These are phyloP conservation scores for Exophiala mesophila DNA, from an alignment of 2,329 filamentous ascomycete genomes.

Conservation along the genomic window DNA sequence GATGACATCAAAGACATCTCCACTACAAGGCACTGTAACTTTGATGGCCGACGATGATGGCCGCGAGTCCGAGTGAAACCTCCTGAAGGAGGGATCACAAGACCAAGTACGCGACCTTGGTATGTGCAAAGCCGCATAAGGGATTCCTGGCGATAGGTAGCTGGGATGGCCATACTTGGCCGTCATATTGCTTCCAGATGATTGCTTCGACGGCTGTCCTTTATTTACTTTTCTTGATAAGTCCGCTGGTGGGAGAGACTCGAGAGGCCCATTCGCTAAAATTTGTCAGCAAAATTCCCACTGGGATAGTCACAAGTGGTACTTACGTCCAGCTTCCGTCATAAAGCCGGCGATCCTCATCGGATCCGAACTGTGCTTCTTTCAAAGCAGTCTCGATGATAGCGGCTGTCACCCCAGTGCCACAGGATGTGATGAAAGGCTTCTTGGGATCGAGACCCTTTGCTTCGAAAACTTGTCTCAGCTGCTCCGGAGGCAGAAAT, in stretches of 20 bases:
- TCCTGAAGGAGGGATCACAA: too few species aligned
- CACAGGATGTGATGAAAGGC: slow-evolving; percentile 82
- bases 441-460: slow-evolving; percentile 73
- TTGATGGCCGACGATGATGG: too few species aligned
- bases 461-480: slow-evolving; percentile 70
- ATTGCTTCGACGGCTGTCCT: too few species aligned
- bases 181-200: too few species aligned
- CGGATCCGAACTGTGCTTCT: slow-evolving; percentile 67
- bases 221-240: slow-evolving; percentile 32
- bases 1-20: too few species aligned
- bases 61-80: too few species aligned
- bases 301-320: neutral
- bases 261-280: slow-evolving; percentile 47
- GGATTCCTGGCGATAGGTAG: too few species aligned
- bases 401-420: slow-evolving; percentile 89
- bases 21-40: too few species aligned
- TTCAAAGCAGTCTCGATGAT: slow-evolving; percentile 82
- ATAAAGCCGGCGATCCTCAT: slow-evolving; percentile 69
- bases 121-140: too few species aligned
- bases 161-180: too few species aligned
- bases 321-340: slow-evolving; percentile 98
- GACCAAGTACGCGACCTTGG: too few species aligned
- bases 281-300: slow-evolving; percentile 14
- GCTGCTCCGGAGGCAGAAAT: slow-evolving; percentile 65
- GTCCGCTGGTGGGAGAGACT: slow-evolving; percentile 40